These are phyloP conservation scores for Jaapia argillacea DNA, from an alignment of 768 basidiomycete species.

Conservation along the genomic window DNA sequence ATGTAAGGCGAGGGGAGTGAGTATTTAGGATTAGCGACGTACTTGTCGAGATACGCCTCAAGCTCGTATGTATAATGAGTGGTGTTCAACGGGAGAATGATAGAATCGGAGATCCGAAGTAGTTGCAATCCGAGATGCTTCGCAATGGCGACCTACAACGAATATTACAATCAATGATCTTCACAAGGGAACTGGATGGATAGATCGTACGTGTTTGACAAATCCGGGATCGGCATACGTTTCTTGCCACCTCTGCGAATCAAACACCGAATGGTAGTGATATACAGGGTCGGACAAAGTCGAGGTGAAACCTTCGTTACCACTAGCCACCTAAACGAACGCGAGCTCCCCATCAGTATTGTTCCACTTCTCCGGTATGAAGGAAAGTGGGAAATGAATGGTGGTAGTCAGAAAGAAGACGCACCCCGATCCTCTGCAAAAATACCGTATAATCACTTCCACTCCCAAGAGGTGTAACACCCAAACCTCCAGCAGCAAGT, in stretches of 20 bases:
- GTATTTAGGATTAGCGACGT: slow-evolving; percentile 11
- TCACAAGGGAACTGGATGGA: no score
- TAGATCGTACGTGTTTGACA: slow-evolving; percentile 43
- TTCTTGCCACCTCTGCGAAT: slow-evolving; percentile 49
- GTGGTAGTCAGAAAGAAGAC: slow-evolving; percentile 21
- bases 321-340: slow-evolving; percentile 21
- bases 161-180: not conserved
- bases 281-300: slow-evolving; percentile 38
- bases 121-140: slow-evolving; percentile 45
- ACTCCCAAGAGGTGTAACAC: slow-evolving; percentile 59
- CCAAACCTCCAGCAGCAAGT: slow-evolving; percentile 21
- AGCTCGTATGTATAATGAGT: slow-evolving; percentile 56
- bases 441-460: slow-evolving; percentile 93
- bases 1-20: slow-evolving; percentile 4
- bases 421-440: slow-evolving; percentile 67
- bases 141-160: slow-evolving; percentile 40
- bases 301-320: slow-evolving; percentile 24
- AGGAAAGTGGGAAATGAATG: slow-evolving; percentile 6
- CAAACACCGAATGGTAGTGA: slow-evolving; percentile 54
- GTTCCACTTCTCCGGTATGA: not conserved
- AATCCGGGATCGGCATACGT: slow-evolving; percentile 58
- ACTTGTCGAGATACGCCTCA: slow-evolving; percentile 42
- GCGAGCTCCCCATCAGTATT: slow-evolving; percentile 19
- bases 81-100: slow-evolving; percentile 57
- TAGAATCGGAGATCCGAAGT: slow-evolving; percentile 41